A percentile compares a stretch with the other conserved stretches of the same genome.
Conservation (phyloP, 139 green algal genomes). For the Chlamydomonas sp. region DNA sequence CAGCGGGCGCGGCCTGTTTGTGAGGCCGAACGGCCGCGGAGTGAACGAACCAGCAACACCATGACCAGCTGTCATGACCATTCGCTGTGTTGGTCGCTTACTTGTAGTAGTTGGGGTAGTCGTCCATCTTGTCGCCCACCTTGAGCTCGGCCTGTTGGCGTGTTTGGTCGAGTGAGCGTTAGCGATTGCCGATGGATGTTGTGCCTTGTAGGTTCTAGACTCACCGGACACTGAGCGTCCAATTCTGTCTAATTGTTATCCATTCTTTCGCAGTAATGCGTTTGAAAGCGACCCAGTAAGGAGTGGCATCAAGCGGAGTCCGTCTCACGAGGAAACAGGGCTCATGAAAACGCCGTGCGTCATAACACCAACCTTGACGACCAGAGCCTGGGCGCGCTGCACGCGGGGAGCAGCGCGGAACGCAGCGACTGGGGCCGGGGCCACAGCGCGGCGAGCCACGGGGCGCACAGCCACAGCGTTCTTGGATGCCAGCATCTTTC, state of each 20-base stretch:
- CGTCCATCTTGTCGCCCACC: slow-evolving; percentile 58
- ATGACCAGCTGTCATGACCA: background rate
- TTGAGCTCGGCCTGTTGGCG: slow-evolving; percentile 48
- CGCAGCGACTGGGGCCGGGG: background rate
- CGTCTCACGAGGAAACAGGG: too few species aligned
- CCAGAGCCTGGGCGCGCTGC: background rate
- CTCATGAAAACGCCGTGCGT: background rate
- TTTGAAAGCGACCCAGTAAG: too few species aligned
- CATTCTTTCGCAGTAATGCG: too few species aligned
- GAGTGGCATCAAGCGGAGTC: too few species aligned
- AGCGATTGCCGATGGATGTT: background rate
- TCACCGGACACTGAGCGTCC: too few species aligned
- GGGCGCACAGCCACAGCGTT: too few species aligned
- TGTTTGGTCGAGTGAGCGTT: background rate
- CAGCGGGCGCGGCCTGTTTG: background rate
- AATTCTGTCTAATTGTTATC: too few species aligned
- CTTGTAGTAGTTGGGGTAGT: slow-evolving; percentile 60
- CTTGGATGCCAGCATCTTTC: too few species aligned
- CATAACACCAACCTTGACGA: background rate
- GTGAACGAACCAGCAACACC: background rate
- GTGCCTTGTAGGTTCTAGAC: too few species aligned
- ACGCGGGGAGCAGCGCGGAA: background rate
- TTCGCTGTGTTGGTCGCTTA: background rate
- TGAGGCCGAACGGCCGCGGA: background rate
- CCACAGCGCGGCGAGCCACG: too few species aligned